Conservation (phyloP, 768 basidiomycete species). For the Lentinula aciculospora region DNA sequence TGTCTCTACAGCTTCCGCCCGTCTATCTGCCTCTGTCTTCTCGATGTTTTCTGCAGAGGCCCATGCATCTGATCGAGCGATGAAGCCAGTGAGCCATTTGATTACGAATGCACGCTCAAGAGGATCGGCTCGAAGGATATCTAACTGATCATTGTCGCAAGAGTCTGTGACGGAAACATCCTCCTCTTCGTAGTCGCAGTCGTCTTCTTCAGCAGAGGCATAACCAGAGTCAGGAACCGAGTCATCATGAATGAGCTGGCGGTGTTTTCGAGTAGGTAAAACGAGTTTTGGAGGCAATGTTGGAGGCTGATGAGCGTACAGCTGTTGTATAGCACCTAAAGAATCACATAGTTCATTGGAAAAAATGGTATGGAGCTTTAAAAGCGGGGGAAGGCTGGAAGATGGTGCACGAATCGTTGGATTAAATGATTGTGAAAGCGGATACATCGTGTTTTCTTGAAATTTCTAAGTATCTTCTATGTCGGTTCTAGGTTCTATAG, state of each 20-base stretch:
- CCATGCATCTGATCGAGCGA: slow-evolving; percentile 57
- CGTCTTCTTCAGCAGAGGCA: slow-evolving; percentile 66
- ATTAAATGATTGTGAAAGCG: background rate
- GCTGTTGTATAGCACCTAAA: slow-evolving; percentile 35
- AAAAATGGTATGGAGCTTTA: slow-evolving; percentile 27
- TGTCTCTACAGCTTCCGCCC: slow-evolving; percentile 44
- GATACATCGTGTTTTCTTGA: background rate
- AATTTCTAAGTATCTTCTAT: background rate
- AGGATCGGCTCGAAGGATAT: slow-evolving; percentile 52
- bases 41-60: slow-evolving; percentile 14
- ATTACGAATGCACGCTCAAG: slow-evolving; percentile 66
- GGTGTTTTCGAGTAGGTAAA: slow-evolving; percentile 19
- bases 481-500: background rate
- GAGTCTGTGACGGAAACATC: slow-evolving; percentile 9
- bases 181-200: slow-evolving; percentile 27
- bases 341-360: slow-evolving; percentile 32
- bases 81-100: slow-evolving; percentile 69
- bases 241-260: slow-evolving; percentile 27
- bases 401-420: slow-evolving; percentile 34
- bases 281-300: slow-evolving; percentile 21
- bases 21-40: slow-evolving; percentile 31
- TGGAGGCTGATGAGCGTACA: slow-evolving; percentile 45
- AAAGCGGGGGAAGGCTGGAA: slow-evolving; percentile 53
- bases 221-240: slow-evolving; percentile 71
- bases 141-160: slow-evolving; percentile 25